These are phyloP conservation scores for Ceratonia siliqua DNA, from an alignment of 306 rosid species.

Conservation along the genomic window DNA sequence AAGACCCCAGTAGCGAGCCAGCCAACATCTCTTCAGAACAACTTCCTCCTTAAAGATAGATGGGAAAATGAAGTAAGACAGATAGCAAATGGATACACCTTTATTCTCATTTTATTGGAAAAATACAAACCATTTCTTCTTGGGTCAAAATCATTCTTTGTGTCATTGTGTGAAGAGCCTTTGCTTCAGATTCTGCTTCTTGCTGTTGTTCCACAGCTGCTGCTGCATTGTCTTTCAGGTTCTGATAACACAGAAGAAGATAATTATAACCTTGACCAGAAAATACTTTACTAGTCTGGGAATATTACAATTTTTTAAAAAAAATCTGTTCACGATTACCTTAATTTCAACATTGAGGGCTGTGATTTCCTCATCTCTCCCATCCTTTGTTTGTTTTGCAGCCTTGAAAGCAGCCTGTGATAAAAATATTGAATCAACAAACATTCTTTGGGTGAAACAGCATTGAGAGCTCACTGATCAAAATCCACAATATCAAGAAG, in stretches of 20 bases:
- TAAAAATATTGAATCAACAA: too few species aligned
- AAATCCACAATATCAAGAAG: too few species aligned
- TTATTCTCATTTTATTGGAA: conserved; percentile 19
- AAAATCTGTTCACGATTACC: too few species aligned
- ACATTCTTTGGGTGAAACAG: too few species aligned
- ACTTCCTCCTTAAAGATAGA: conserved; percentile 81
- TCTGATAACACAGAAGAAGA: conserved; percentile 46
- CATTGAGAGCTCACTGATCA: too few species aligned
- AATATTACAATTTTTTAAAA: too few species aligned
- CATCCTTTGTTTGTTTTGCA: too few species aligned
- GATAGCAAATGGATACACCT: conserved; percentile 23
- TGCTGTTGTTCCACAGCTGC: conserved; percentile 67
- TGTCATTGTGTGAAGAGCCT: conserved; percentile 81
- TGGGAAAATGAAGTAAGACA: conserved; percentile 21
- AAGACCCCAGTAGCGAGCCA: conserved; percentile 96
- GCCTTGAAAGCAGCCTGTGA: too few species aligned
- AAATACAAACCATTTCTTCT: conserved; percentile 89
- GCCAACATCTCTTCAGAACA: conserved; percentile 98
- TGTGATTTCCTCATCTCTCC: too few species aligned
- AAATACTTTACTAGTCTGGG: too few species aligned
- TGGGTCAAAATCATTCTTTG: conserved; percentile 93
- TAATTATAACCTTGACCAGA: conserved; percentile 25
- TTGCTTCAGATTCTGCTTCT: conserved; percentile 89
- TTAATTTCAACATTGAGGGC: too few species aligned
- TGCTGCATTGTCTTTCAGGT: conserved; percentile 68